Percentiles rank a stretch among this genome's conserved stretches.
Conservation (phyloP, 2,329 filamentous ascomycete species). For the Fusarium napiforme region DNA sequence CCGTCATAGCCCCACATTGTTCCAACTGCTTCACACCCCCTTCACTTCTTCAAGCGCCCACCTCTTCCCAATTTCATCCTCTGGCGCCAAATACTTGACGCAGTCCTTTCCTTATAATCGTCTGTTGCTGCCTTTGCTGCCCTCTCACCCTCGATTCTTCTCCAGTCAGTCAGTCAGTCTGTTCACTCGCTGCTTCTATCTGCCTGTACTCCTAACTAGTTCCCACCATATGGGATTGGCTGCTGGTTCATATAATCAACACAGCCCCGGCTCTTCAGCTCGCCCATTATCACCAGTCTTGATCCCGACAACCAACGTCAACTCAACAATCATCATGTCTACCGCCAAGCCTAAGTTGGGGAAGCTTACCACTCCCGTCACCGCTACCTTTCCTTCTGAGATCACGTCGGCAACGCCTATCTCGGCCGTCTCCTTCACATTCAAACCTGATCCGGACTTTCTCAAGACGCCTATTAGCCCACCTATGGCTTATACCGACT, state of each 20-base stretch:
- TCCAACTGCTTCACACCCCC: slow-evolving; percentile 41
- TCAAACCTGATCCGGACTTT: slow-evolving; percentile 59
- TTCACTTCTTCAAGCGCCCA: slow-evolving; percentile 43
- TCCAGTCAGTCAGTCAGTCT: slow-evolving; percentile 42
- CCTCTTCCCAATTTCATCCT: slow-evolving; percentile 40
- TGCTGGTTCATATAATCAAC: slow-evolving; percentile 39
- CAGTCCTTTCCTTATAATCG: slow-evolving; percentile 45
- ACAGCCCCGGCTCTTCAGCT: slow-evolving; percentile 28
- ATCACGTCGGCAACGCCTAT: slow-evolving; percentile 75
- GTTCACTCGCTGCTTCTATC: slow-evolving; percentile 43
- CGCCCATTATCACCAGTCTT: slow-evolving; percentile 23
- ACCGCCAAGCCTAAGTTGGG: slow-evolving; percentile 68
- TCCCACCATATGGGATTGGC: slow-evolving; percentile 33
- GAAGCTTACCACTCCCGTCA: slow-evolving; percentile 71
- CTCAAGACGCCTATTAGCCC: slow-evolving; percentile 94
- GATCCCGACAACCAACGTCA: slow-evolving; percentile 14
- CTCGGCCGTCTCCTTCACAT: slow-evolving; percentile 56
- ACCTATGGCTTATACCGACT: slow-evolving; percentile 89
- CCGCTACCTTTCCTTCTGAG: slow-evolving; percentile 70
- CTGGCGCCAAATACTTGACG: slow-evolving; percentile 45
- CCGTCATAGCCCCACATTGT: slow-evolving; percentile 39
- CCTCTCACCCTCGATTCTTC: slow-evolving; percentile 33
- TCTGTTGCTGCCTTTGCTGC: slow-evolving; percentile 41
- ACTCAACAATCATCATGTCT: slow-evolving; percentile 57
- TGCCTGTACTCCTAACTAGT: slow-evolving; percentile 36